Percentiles rank a stretch among this genome's conserved stretches.
phyloP scores from a whole-genome alignment of 1,284 basidiomycete species.

The Hymenochaete sp. region DNA sequence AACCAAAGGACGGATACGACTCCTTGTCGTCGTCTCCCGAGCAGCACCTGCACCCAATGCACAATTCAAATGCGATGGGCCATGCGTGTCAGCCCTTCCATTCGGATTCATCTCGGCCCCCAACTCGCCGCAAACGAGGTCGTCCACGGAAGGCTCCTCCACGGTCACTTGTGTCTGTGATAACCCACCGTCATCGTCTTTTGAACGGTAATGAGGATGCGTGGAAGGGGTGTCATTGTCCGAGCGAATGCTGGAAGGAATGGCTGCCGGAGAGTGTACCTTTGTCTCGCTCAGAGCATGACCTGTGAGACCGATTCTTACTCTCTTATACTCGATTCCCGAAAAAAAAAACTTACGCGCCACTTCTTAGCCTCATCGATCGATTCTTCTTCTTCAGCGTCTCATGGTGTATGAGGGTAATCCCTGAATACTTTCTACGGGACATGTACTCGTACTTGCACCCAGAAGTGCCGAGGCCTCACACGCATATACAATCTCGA shows the following conservation, averaged over 20 bases:
- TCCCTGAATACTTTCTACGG: conserved; percentile 44
- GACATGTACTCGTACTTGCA: conserved; percentile 50
- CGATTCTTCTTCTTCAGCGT: conserved; percentile 54
- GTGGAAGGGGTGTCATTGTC: conserved; percentile 15
- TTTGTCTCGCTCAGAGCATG: conserved; percentile 44
- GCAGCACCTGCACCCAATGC: too few relatives aligned
- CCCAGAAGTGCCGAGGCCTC: too few relatives aligned
- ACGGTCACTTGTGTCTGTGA: too few relatives aligned
- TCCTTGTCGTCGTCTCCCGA: too few relatives aligned
- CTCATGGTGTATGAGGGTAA: conserved; percentile 41
- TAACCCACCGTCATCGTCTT: too few relatives aligned
- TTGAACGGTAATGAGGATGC: not conserved
- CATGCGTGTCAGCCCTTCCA: too few relatives aligned
- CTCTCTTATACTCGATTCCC: conserved; percentile 1
- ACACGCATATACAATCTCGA: conserved; percentile 30
- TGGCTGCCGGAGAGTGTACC: conserved; percentile 40
- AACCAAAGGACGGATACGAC: too few relatives aligned
- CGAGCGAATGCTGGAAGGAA: conserved; percentile 40
- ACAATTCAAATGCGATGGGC: too few relatives aligned
- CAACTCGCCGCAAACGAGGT: too few relatives aligned
- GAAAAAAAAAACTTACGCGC: not conserved
- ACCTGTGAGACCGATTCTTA: conserved; percentile 25
- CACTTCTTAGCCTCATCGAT: conserved; percentile 37
- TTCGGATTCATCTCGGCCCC: too few relatives aligned
- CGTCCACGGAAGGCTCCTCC: too few relatives aligned